Evolutionary conservation across 306 rosid species (phyloP).

Genomic region (Corylus avellana): DNA sequence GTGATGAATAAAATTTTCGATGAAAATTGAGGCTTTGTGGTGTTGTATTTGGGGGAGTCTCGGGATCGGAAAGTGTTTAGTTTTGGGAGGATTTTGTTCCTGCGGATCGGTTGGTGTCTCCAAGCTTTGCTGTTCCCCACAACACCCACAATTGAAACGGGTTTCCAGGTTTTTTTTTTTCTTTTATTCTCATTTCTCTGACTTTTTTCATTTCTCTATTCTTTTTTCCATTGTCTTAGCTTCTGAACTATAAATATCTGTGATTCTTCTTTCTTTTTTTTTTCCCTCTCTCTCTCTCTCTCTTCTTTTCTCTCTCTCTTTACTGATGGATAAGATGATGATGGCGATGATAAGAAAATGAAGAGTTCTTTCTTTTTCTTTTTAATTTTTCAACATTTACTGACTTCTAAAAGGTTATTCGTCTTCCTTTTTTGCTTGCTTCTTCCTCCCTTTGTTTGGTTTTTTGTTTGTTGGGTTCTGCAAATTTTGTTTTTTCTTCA

Average conservation of each 20-base stretch:
- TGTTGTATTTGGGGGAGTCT: constrained; percentile 29
- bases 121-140: constrained; percentile 47
- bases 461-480: neutral
- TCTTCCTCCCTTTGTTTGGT: neutral
- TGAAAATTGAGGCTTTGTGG: constrained; percentile 22
- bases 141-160: constrained; percentile 45
- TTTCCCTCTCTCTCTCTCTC: neutral
- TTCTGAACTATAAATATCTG: neutral
- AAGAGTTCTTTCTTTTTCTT: neutral
- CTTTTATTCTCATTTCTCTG: constrained; percentile 17
- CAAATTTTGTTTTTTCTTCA: neutral
- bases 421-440: neutral
- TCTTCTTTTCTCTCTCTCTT: neutral
- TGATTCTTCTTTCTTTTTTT: neutral
- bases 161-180: constrained; percentile 34
- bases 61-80: constrained; percentile 58
- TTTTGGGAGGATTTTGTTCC: constrained; percentile 37
- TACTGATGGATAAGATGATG: constrained; percentile 10
- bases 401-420: constrained; percentile 11
- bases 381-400: neutral
- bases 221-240: neutral
- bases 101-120: constrained; percentile 47
- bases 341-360: constrained; percentile 15
- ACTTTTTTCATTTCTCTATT: constrained; percentile 19
- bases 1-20: neutral